Conservation (phyloP, 1,284 basidiomycete genomes). For the Ganoderma lingzhi region DNA sequence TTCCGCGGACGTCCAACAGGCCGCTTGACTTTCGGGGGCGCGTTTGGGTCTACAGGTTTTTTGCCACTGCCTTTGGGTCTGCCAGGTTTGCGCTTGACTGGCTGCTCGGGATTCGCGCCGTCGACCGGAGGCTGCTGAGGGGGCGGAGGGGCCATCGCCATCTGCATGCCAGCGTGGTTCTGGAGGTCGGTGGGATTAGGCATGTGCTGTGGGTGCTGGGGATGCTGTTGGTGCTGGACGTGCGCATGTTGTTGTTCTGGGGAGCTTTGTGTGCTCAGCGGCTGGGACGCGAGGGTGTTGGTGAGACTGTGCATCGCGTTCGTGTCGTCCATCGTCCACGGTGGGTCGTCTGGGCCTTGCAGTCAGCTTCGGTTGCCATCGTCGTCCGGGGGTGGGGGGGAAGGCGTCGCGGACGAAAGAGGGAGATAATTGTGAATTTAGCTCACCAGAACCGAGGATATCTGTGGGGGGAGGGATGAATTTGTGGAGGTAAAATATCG, state of each 20-base stretch:
- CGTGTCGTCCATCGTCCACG: conserved; percentile 34
- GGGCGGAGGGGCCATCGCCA: conserved; percentile 24
- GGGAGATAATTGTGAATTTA: conserved; percentile 29
- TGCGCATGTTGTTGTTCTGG: conserved; percentile 24
- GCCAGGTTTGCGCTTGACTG: conserved; percentile 49
- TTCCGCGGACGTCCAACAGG: conserved; percentile 65
- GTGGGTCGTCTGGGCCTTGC: neutral
- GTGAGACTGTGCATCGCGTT: conserved; percentile 35
- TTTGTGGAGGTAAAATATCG: conserved; percentile 35
- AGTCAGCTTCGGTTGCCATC: conserved; percentile 7
- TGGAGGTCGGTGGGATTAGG: conserved; percentile 25
- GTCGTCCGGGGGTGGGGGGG: conserved; percentile 8
- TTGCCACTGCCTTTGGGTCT: conserved; percentile 64
- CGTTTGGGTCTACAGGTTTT: conserved; percentile 51
- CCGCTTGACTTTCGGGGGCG: conserved; percentile 54
- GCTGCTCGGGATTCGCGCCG: conserved; percentile 35
- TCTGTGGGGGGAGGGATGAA: conserved; percentile 21
- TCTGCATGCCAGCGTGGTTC: conserved; percentile 26
- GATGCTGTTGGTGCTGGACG: conserved; percentile 23
- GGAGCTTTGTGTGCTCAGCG: conserved; percentile 25
- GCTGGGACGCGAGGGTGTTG: conserved; percentile 36
- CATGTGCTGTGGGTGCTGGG: conserved; percentile 29
- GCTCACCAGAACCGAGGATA: conserved; percentile 30
- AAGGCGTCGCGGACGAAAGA: neutral
- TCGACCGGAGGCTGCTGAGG: conserved; percentile 28